Percentiles rank a stretch among this genome's conserved stretches.
phyloP scores from a whole-genome alignment of 2,329 filamentous ascomycete genomes.

The Madurella mycetomatis region DNA sequence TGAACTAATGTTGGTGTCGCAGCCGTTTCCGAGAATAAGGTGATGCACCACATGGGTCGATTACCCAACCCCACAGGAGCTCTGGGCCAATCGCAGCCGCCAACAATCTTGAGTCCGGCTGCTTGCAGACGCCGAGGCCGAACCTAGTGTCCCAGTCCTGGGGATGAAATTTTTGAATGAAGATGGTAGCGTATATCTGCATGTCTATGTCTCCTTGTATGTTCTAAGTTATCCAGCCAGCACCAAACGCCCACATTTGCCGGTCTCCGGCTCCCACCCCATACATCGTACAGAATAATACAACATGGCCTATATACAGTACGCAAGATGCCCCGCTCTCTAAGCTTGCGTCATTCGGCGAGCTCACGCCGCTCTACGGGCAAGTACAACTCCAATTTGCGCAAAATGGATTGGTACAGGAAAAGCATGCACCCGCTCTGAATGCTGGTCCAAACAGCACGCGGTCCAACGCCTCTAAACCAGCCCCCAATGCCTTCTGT shows the following conservation, averaged over 20 bases:
- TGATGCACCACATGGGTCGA: slow-evolving; percentile 8
- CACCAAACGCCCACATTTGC: slow-evolving; percentile 19
- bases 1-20: background rate
- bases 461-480: slow-evolving; percentile 91
- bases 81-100: slow-evolving; percentile 4
- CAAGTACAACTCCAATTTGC: slow-evolving; percentile 60
- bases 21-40: slow-evolving; percentile 9
- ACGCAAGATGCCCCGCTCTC: background rate
- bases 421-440: slow-evolving; percentile 97
- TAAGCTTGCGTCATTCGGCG: slow-evolving; percentile 8
- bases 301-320: slow-evolving; percentile 19
- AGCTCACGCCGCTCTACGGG: slow-evolving; percentile 31
- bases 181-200: slow-evolving; percentile 15
- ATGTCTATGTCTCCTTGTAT: slow-evolving; percentile 15
- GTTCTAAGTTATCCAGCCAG: slow-evolving; percentile 24
- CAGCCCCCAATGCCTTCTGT: slow-evolving; percentile 84
- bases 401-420: slow-evolving; percentile 82
- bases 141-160: too few species aligned
- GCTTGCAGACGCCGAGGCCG: too few species aligned
- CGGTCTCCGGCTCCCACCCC: slow-evolving; percentile 1
- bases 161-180: too few species aligned
- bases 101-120: background rate
- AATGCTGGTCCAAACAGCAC: slow-evolving; percentile 94
- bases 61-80: slow-evolving; percentile 6
- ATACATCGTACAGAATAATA: slow-evolving; percentile 18